Percentiles rank a stretch among this genome's conserved stretches.
Conservation (phyloP, 495 filamentous ascomycete genomes). For the Trichocladium antarcticum region DNA sequence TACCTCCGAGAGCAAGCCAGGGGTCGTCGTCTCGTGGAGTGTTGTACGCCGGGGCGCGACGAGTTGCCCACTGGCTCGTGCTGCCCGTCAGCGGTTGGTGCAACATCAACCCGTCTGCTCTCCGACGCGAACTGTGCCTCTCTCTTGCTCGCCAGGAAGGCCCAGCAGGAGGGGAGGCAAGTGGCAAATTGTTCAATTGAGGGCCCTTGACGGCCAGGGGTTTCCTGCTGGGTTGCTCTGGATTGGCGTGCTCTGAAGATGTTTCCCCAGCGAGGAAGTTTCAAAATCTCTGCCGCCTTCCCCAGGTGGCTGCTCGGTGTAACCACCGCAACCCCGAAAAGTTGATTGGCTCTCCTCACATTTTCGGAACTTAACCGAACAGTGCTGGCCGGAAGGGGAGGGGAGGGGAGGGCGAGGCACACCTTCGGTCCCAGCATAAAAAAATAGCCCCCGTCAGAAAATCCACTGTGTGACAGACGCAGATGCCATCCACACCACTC, state of each 20-base stretch:
- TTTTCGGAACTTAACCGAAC: slow-evolving; percentile 4
- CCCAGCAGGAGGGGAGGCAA: neutral
- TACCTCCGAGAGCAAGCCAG: slow-evolving; percentile 3
- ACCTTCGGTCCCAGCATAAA: neutral
- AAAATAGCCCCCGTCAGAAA: no score
- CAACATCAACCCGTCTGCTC: neutral
- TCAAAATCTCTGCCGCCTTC: neutral
- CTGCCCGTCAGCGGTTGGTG: neutral
- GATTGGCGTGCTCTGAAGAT: neutral
- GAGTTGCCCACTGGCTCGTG: neutral
- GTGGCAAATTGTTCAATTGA: neutral
- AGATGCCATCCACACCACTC: no score
- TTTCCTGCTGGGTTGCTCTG: neutral
- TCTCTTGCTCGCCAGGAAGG: neutral
- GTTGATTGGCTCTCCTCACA: neutral
- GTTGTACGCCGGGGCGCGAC: neutral
- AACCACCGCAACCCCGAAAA: neutral
- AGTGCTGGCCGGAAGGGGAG: neutral
- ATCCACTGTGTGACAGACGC: no score
- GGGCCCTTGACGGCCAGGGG: no score
- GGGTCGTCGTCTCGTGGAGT: neutral
- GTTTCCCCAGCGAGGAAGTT: neutral
- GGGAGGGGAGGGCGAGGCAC: neutral
- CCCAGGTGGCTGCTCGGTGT: neutral
- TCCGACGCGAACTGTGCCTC: neutral